Evolutionary conservation across 2,329 filamentous ascomycete genomes (phyloP).

Genomic region (Geosmithia morbida): DNA sequence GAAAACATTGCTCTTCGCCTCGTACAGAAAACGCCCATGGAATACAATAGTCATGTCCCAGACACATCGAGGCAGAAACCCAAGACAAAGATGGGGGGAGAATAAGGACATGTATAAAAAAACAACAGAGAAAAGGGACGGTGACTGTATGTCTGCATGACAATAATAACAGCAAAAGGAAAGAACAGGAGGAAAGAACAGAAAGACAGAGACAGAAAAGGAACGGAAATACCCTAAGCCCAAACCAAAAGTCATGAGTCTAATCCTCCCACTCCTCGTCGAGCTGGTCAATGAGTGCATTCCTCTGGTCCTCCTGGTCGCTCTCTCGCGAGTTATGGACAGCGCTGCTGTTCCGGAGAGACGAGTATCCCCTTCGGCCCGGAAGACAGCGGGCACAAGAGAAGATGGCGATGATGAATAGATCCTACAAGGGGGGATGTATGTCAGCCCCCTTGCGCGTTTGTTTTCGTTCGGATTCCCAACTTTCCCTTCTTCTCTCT

Average conservation of each 20-base stretch:
- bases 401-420: constrained; percentile 53
- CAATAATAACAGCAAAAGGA: constrained; percentile 1
- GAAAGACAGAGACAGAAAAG: constrained; percentile 2
- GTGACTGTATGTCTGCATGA: not conserved
- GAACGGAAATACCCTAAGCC: not conserved
- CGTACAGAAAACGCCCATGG: too few relatives aligned
- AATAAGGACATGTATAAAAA: too few relatives aligned
- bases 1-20: too few relatives aligned
- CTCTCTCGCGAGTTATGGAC: constrained; percentile 24
- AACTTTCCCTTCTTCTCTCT: not conserved
- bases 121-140: too few relatives aligned
- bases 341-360: constrained; percentile 37
- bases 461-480: not conserved
- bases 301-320: constrained; percentile 63
- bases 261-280: constrained; percentile 95
- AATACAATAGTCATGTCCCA: too few relatives aligned
- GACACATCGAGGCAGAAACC: not conserved
- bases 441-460: constrained; percentile 6
- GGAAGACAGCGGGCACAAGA: constrained; percentile 52
- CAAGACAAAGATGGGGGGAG: not conserved
- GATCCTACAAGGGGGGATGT: constrained; percentile 31
- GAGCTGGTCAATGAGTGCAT: constrained; percentile 84
- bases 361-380: constrained; percentile 50
- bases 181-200: too few relatives aligned
- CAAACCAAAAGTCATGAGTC: not conserved